phyloP scores from a whole-genome alignment of 2,329 filamentous ascomycete species.

The Penicillium hesseltinei region DNA sequence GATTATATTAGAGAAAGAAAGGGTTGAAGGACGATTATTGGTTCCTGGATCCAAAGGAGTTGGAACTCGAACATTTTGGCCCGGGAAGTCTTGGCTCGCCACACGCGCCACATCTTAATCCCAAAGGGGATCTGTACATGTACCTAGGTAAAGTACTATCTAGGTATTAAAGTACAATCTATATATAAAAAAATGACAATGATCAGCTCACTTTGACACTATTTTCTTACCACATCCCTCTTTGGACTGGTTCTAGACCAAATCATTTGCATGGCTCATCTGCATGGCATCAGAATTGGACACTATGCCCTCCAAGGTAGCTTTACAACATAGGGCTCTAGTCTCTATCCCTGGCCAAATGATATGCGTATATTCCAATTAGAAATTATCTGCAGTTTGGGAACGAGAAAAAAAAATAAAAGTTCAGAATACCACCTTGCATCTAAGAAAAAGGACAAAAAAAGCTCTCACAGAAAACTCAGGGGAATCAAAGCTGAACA shows the following conservation, averaged over 20 bases:
- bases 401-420: not conserved
- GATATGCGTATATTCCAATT: slow-evolving; percentile 7
- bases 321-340: not conserved
- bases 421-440: slow-evolving; percentile 13
- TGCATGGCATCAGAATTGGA: slow-evolving; percentile 8
- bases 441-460: slow-evolving; percentile 17
- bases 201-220: not conserved
- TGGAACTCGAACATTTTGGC: slow-evolving; percentile 21
- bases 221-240: not conserved
- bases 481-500: slow-evolving; percentile 21
- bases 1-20: not conserved
- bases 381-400: slow-evolving; percentile 16
- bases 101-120: slow-evolving; percentile 9
- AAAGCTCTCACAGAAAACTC: slow-evolving; percentile 15
- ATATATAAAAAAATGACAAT: not conserved
- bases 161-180: not conserved
- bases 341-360: not conserved
- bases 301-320: not conserved
- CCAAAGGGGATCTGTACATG: not conserved
- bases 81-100: slow-evolving; percentile 20
- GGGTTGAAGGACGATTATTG: slow-evolving; percentile 6
- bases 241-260: not conserved
- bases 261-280: slow-evolving; percentile 9
- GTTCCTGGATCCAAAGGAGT: slow-evolving; percentile 6
- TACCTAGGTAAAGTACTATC: too few species aligned